Conservation (phyloP, 805 yeast genomes). For the Suhomyces prunicola region DNA sequence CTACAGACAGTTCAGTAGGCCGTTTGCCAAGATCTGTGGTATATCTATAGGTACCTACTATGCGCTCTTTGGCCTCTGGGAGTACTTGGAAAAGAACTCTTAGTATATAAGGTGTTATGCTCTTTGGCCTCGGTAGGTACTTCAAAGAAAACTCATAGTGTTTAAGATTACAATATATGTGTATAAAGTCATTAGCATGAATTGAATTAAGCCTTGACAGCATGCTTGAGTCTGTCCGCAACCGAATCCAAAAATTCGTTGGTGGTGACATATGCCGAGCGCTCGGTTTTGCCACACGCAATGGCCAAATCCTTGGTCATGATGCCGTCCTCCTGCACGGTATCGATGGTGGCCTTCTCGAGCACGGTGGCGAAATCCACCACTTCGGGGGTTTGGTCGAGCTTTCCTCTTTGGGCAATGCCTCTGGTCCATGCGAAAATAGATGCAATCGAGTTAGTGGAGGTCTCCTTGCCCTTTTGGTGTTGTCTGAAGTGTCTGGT, state of each 20-base stretch:
- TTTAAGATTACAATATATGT: no score
- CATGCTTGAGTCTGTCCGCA: conserved; percentile 48
- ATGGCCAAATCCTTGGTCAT: conserved; percentile 84
- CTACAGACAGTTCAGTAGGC: conserved; percentile 46
- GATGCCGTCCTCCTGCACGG: conserved; percentile 69
- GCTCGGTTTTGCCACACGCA: conserved; percentile 60
- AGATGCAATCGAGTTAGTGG: conserved; percentile 82
- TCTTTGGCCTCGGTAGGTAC: no score
- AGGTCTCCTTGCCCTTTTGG: conserved; percentile 78
- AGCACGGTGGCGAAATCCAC: conserved; percentile 61
- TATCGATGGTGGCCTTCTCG: conserved; percentile 66
- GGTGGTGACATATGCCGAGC: conserved; percentile 66
- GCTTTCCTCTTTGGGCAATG: conserved; percentile 73
- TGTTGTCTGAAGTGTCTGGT: conserved; percentile 83
- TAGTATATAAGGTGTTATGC: background rate
- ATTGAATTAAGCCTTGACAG: conserved; percentile 12
- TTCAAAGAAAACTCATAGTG: no score
- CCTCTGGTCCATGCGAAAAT: conserved; percentile 89
- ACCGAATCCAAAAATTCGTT: conserved; percentile 78
- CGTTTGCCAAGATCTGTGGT: conserved; percentile 43
- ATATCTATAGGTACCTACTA: conserved; percentile 48
- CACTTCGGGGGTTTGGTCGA: conserved; percentile 70
- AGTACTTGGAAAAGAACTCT: conserved; percentile 27
- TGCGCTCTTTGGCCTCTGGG: conserved; percentile 44
- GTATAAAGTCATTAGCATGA: conserved; percentile 4